These are phyloP conservation scores for Pleoardoris graminearum DNA, from an alignment of 2,329 filamentous ascomycete species.

Conservation along the genomic window DNA sequence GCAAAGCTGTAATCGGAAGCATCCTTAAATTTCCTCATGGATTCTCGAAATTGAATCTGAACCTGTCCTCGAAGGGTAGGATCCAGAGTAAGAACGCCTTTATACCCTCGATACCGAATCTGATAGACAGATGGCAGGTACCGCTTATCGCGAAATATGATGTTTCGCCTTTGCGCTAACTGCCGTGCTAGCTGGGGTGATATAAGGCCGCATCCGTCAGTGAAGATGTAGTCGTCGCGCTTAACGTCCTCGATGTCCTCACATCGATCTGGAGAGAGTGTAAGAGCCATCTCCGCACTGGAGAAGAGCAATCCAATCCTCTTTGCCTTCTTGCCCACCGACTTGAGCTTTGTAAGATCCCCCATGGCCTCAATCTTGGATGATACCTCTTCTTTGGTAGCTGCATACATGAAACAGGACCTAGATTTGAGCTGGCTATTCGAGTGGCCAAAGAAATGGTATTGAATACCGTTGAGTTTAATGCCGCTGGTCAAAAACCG, in stretches of 20 bases:
- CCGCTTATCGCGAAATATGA: conserved; percentile 42
- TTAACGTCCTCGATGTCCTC: conserved; percentile 48
- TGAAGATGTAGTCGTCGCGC: conserved; percentile 47
- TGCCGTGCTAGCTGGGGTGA: conserved; percentile 27
- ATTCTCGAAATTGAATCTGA: conserved; percentile 39
- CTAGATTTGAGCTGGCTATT: conserved; percentile 51
- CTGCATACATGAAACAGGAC: conserved; percentile 47
- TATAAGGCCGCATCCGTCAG: conserved; percentile 20
- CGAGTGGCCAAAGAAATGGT: conserved; percentile 51
- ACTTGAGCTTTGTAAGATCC: conserved; percentile 49
- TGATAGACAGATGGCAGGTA: conserved; percentile 50
- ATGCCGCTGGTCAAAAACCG: conserved; percentile 43
- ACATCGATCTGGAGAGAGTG: conserved; percentile 39
- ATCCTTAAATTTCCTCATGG: too few relatives aligned
- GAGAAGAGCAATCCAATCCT: conserved; percentile 50
- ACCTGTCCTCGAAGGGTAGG: conserved; percentile 34
- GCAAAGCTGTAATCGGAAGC: too few relatives aligned
- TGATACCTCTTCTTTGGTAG: conserved; percentile 38
- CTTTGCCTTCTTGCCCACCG: conserved; percentile 50
- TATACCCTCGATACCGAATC: conserved; percentile 51
- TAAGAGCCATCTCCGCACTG: conserved; percentile 37
- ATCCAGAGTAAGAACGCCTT: conserved; percentile 49
- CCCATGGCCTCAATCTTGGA: conserved; percentile 44
- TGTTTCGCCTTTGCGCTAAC: conserved; percentile 38
- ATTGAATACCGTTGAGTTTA: conserved; percentile 40